phyloP scores from a whole-genome alignment of 176 grass and related monocot species.

The bread wheat (Triticum aestivum) region DNA sequence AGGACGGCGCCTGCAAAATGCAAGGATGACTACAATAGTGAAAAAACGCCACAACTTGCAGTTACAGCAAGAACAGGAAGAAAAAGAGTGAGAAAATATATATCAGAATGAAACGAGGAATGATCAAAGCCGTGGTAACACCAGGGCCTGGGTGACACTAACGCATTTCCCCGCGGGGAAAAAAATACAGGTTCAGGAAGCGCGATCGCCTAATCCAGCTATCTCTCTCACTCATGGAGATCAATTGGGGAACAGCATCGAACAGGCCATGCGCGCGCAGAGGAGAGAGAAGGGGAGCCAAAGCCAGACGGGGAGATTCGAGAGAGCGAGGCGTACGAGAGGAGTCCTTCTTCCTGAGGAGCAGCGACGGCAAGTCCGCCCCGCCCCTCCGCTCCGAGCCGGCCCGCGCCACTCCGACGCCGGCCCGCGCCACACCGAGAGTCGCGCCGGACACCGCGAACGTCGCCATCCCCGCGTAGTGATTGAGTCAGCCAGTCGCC shows the following conservation, averaged over 20 bases:
- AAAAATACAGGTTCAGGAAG: not conserved
- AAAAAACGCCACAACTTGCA: not conserved
- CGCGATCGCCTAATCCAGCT: not conserved
- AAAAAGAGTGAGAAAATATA: not conserved
- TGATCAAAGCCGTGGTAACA: not conserved
- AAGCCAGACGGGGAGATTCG: not conserved
- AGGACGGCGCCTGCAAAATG: slow-evolving; percentile 41
- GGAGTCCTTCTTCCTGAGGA: slow-evolving; percentile 56
- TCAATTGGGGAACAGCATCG: not conserved
- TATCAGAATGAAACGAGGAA: not conserved
- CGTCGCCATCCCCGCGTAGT: slow-evolving; percentile 20
- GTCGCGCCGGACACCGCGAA: slow-evolving; percentile 64
- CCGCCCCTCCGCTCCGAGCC: slow-evolving; percentile 36
- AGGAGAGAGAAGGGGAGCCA: not conserved
- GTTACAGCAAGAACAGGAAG: not conserved
- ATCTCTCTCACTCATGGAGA: not conserved
- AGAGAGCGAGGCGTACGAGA: slow-evolving; percentile 30
- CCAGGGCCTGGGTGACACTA: not conserved
- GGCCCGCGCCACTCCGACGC: slow-evolving; percentile 23
- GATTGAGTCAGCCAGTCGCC: not conserved
- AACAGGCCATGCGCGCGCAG: not conserved
- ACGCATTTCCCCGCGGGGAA: not conserved
- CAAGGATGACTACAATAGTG: not conserved
- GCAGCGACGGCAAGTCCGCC: slow-evolving; percentile 44
- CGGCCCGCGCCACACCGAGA: slow-evolving; percentile 46